phyloP scores from a whole-genome alignment of 1,284 basidiomycete species.

The Sporisorium sorghi region DNA sequence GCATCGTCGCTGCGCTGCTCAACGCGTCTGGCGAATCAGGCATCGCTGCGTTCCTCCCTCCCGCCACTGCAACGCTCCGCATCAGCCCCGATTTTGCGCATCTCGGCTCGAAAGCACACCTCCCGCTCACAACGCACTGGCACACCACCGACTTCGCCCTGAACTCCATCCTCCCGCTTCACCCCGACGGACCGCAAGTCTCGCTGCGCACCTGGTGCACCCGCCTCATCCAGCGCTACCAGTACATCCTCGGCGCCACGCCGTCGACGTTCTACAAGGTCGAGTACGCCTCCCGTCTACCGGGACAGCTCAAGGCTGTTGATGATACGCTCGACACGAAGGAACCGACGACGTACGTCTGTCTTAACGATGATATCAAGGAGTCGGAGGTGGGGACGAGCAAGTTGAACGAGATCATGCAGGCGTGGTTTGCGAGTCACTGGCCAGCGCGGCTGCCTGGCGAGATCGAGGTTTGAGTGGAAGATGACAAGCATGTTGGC shows the following conservation, averaged over 20 bases:
- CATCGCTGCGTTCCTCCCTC: slow-evolving; percentile 42
- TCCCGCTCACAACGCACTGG: slow-evolving; percentile 42
- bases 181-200: background rate
- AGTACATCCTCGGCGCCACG: slow-evolving; percentile 39
- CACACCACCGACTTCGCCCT: slow-evolving; percentile 35
- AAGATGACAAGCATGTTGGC: background rate
- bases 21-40: slow-evolving; percentile 31
- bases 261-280: slow-evolving; percentile 51
- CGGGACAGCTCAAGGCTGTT: slow-evolving; percentile 25
- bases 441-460: slow-evolving; percentile 27
- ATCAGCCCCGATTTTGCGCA: slow-evolving; percentile 1
- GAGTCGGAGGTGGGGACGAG: slow-evolving; percentile 23
- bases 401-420: slow-evolving; percentile 42
- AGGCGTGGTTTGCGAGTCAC: slow-evolving; percentile 32
- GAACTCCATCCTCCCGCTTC: slow-evolving; percentile 9
- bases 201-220: slow-evolving; percentile 40
- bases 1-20: slow-evolving; percentile 45
- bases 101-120: slow-evolving; percentile 28
- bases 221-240: slow-evolving; percentile 41
- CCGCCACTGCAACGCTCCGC: slow-evolving; percentile 6
- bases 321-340: slow-evolving; percentile 17
- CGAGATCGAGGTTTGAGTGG: slow-evolving; percentile 6
- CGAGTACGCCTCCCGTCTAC: slow-evolving; percentile 32
- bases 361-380: slow-evolving; percentile 55
- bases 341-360: slow-evolving; percentile 36